Evolutionary conservation across 1,284 basidiomycete species (phyloP), one percentile per base, ranked within the genome.

Genomic region (Meripilus lineatus): DNA sequence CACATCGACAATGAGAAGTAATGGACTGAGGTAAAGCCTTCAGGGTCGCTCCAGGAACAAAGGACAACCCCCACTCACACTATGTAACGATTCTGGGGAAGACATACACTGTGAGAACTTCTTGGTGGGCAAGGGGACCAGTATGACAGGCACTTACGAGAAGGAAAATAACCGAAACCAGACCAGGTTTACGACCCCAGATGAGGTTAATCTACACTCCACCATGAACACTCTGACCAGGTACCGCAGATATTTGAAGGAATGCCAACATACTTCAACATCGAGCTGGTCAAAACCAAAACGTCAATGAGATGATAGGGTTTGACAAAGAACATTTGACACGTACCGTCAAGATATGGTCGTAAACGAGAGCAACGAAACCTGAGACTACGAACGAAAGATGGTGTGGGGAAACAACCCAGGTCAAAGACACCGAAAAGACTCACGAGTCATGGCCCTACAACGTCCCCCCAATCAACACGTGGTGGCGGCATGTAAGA

Each of bases 71-170:
- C 6, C 17, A 44, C 59, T 46, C 33, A 63, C 61, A 63, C 54
- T 28, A 56, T 48, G 39, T 63, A 63, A 13, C 61, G 58, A 42
- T 63, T 63, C 61, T 63, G 45, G n/a, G n/a, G n/a, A n/a, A n/a
- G n/a, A n/a, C n/a, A n/a, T n/a, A n/a, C n/a, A n/a, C n/a, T n/a
- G n/a, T n/a, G n/a, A n/a, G n/a, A n/a, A n/a, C n/a, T n/a, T n/a
- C n/a, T n/a, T n/a, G n/a, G n/a, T n/a, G n/a, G n/a, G n/a, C n/a
- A n/a, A n/a, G n/a, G n/a, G n/a, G n/a, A n/a, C n/a, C n/a, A n/a
- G n/a, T n/a, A 22, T 7, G 18, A 21, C 8, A 8, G 22, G 3
- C 5, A 52, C 61, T 32, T 26, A 63, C 61, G 21, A 63, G 37
- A 7, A 63, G 48, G 38, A 63, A 63, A 32, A 63, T 54, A 14